phyloP scores from a whole-genome alignment of 805 yeast genomes.

The Barnettozyma populi region DNA sequence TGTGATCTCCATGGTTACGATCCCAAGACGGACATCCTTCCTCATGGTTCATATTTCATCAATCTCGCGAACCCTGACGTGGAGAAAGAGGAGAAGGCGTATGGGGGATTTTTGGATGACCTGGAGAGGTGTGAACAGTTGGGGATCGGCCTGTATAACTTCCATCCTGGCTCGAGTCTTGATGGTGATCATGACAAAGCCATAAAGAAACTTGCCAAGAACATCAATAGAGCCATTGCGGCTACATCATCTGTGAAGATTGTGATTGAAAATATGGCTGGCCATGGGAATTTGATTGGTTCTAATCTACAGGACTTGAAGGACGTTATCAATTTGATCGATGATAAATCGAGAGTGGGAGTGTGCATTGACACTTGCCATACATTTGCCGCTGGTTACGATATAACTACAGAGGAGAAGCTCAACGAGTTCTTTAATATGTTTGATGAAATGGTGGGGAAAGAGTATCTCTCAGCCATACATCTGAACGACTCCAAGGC shows the following conservation, averaged over 20 bases:
- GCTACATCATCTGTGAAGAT: constrained; percentile 78
- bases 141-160: constrained; percentile 80
- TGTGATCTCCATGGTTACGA: constrained; percentile 64
- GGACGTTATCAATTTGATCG: constrained; percentile 70
- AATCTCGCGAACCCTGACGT: constrained; percentile 87
- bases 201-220: constrained; percentile 62
- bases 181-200: constrained; percentile 66
- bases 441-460: constrained; percentile 73
- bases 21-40: constrained; percentile 74
- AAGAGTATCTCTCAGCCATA: constrained; percentile 67
- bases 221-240: constrained; percentile 71
- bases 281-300: constrained; percentile 89
- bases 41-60: constrained; percentile 93
- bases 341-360: constrained; percentile 81
- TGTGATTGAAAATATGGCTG: constrained; percentile 96
- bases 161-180: constrained; percentile 90
- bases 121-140: constrained; percentile 79
- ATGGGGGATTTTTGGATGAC: constrained; percentile 78
- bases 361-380: constrained; percentile 97
- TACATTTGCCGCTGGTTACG: constrained; percentile 94
- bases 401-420: constrained; percentile 53
- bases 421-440: constrained; percentile 67
- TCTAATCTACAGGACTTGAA: constrained; percentile 70
- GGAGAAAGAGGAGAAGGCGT: constrained; percentile 72
- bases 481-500: constrained; percentile 95